Evolutionary conservation across 768 basidiomycete genomes (phyloP).

Genomic region (Amanita jacksonii): DNA sequence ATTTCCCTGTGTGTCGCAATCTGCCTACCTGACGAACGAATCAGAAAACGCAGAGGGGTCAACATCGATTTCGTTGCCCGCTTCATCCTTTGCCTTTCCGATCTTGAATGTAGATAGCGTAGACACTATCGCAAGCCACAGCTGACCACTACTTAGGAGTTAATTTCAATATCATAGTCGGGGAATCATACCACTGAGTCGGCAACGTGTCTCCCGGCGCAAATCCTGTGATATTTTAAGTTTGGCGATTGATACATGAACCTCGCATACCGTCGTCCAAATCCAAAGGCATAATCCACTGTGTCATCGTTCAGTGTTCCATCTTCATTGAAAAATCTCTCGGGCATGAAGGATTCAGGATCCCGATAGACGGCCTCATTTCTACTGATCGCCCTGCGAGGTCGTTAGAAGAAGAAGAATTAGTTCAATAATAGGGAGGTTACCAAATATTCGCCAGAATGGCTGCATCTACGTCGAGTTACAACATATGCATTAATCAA

Average conservation of each 20-base stretch:
- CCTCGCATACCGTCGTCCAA: constrained; percentile 21
- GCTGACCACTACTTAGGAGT: background rate
- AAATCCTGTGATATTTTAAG: constrained; percentile 8
- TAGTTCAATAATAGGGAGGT: background rate
- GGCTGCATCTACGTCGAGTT: constrained; percentile 8
- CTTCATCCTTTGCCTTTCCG: constrained; percentile 15
- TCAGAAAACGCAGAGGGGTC: background rate
- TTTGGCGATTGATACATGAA: background rate
- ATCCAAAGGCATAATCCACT: constrained; percentile 21
- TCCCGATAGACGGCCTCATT: constrained; percentile 21
- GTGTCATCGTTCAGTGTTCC: constrained; percentile 14
- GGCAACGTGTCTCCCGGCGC: constrained; percentile 21
- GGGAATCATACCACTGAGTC: constrained; percentile 8
- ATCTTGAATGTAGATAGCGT: constrained; percentile 22
- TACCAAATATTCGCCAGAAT: constrained; percentile 16
- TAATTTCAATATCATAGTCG: background rate
- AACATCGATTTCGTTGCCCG: constrained; percentile 18
- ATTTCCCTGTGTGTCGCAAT: no score
- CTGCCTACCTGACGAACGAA: background rate
- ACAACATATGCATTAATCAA: background rate
- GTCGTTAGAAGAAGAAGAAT: background rate
- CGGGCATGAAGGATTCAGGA: constrained; percentile 18
- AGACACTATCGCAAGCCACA: constrained; percentile 16
- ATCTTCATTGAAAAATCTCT: constrained; percentile 18
- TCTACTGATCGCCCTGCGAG: constrained; percentile 17